These are phyloP conservation scores for Veloporphyrellus conicus DNA, from an alignment of 1,284 basidiomycete genomes.

Conservation along the genomic window DNA sequence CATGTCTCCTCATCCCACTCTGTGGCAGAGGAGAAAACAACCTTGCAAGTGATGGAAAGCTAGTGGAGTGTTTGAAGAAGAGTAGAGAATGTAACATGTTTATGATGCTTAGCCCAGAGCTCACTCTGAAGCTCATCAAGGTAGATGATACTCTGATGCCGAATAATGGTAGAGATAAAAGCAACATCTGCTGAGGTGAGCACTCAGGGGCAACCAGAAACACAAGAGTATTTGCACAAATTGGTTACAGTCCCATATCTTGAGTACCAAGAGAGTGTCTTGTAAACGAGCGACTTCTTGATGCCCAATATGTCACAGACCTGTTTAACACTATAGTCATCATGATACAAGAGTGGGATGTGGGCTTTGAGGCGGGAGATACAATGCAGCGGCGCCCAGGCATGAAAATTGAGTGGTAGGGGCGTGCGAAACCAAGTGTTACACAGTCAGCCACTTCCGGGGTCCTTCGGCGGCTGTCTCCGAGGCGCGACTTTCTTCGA, in stretches of 20 bases:
- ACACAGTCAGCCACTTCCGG: background rate
- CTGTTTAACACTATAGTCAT: background rate
- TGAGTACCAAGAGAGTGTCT: background rate
- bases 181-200: background rate
- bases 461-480: background rate
- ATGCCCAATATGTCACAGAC: background rate
- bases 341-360: too few relatives aligned
- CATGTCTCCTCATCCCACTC: too few relatives aligned
- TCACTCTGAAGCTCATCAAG: constrained; percentile 1
- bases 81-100: background rate
- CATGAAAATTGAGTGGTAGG: too few relatives aligned
- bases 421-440: background rate
- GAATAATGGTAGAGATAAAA: background rate
- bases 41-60: background rate
- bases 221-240: background rate
- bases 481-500: background rate
- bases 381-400: too few relatives aligned
- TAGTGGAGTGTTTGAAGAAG: background rate
- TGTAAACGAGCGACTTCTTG: constrained; percentile 2
- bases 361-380: too few relatives aligned
- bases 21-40: too few relatives aligned
- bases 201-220: too few relatives aligned
- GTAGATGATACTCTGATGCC: constrained; percentile 1
- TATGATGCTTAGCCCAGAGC: background rate
- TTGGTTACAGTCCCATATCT: background rate